Evolutionary conservation across 805 yeast genomes (phyloP), one percentile per base, ranked within the genome.

Genomic region (Cyberlindnera xylosilytica): DNA sequence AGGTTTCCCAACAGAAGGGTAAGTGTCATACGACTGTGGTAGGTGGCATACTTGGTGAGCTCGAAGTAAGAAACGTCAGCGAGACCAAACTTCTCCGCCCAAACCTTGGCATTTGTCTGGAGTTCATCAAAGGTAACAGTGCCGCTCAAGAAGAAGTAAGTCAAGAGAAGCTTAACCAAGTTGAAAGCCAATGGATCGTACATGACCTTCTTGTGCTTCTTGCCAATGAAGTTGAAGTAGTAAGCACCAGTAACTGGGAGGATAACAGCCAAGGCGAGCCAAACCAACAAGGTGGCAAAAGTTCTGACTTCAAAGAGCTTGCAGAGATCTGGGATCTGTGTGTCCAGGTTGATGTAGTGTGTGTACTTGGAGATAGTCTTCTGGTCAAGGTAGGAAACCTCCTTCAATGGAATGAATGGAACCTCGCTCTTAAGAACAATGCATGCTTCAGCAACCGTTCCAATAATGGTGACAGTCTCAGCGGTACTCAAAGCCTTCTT

Each of bases 131-230:
- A 52, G 26, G 60, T 49, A 24, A 61, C 56, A 33, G 50, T 28
- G 19, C 54, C 52, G 4, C 54, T 51, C 29, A 58, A 44, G 44
- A 70, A 52, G 44, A 65, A 57, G 58, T 66, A 70, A 47, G 68
- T 65, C 20, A 71, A 47, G 46, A 77, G 53, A 23, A 72, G 57
- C 57, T 78, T 77, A 39, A 67, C 47, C 51, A 79, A 59, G 44
- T 73, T 73, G 58, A 74, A 78, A 37, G 71, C 62, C 48, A 79
- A 69, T 32, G 85, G 83, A 58, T 79, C 86, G 58, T 58, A 70
- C 38, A 54, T 61, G 57, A 64, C 61, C 60, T 74, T 65, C 32
- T 45, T 51, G 15, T 44, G 45, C 44, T 55, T 57, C 43, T 56
- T 53, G 15, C 46, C 46, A 29, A 53, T 51, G 31, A 61, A 62